Percentiles rank a stretch among this genome's conserved stretches.
These are phyloP conservation scores for Drosera spatulata DNA, from an alignment of 179 eudicot genomes.

Conservation along the genomic window DNA sequence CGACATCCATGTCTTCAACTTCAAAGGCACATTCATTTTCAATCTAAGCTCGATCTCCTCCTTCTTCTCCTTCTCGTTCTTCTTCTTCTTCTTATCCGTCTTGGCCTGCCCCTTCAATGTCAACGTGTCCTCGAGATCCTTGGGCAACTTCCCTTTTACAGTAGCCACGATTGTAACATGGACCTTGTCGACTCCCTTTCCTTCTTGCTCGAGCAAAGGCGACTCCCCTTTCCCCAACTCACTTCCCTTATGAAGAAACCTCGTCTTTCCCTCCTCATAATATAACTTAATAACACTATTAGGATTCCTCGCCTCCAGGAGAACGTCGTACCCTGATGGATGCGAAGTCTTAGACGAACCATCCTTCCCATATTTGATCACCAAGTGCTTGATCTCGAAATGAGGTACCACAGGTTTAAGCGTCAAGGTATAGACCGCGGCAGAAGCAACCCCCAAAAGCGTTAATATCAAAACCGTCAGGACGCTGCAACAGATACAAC, in stretches of 20 bases:
- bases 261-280: conserved; percentile 19
- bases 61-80: background rate
- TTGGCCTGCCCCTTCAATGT: background rate
- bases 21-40: conserved; percentile 15
- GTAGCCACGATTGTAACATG: conserved; percentile 12
- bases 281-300: conserved; percentile 22
- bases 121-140: conserved; percentile 13
- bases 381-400: conserved; percentile 23
- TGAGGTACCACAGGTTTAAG: conserved; percentile 31
- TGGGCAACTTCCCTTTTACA: conserved; percentile 15
- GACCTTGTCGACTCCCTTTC: conserved; percentile 9
- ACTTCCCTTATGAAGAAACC: conserved; percentile 14
- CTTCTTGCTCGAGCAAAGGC: conserved; percentile 18
- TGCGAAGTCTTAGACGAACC: background rate
- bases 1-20: conserved; percentile 29
- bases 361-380: conserved; percentile 1
- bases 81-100: no score
- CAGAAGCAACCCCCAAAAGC: conserved; percentile 7
- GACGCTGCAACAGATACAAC: conserved; percentile 14
- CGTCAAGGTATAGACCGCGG: conserved; percentile 11
- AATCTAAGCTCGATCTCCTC: conserved; percentile 15
- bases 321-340: conserved; percentile 13
- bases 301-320: conserved; percentile 25
- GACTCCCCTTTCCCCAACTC: conserved; percentile 30
- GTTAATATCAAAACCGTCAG: conserved; percentile 7